Base-by-base conservation (phyloP, 164 flowering plant genomes). In the Annona squamosa region DNA sequence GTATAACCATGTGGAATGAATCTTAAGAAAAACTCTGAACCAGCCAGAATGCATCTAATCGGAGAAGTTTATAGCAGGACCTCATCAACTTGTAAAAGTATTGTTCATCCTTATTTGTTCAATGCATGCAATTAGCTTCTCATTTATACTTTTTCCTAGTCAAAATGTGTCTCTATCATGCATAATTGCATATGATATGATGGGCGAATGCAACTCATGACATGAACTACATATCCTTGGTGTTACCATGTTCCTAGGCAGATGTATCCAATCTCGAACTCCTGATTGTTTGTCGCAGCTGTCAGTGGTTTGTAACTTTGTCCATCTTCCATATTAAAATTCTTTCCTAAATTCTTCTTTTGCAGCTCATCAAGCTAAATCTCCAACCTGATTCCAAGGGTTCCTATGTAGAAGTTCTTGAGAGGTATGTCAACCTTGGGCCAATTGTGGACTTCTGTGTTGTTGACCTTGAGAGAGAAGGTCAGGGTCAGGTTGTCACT, bases 401-500 rank as follows among this genome's bases (percentile, higher is more conserved):
- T 76, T 96, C 99, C 18, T 91, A 90, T 84, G 99, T 96, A 3
- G 98, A 95, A 82, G 97, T 91, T 69, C 79, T 93, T 68, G 99
- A 96, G 74, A 86, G 91, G 64, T 93, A 86, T 77, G 94, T 95
- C 73, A 95, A 95, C 79, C 85, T 95, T 87, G 99, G 99, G 57
- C 99, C 99, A 13, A 95, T 93, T 71, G 96, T 90, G 67, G 98
- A 95, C 82, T 95, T 95, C 77, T 93, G 97, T 81, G 97, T 95
- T 76, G 99, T 95, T 56, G 99, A 95, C 84, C 90, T 91, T 70
- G 99, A 95, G 86, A 91, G 99, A 83, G 98, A 95, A 83, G 99
- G 99, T 61, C 99, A 95, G 83, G 97, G 99, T 56, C 99, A 95
- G 82, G 98, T 95, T 75, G 98, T 91, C 19, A 93, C 99, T 73